Evolutionary conservation across 805 yeast genomes (phyloP).

Genomic region (Cyberlindnera americana): DNA sequence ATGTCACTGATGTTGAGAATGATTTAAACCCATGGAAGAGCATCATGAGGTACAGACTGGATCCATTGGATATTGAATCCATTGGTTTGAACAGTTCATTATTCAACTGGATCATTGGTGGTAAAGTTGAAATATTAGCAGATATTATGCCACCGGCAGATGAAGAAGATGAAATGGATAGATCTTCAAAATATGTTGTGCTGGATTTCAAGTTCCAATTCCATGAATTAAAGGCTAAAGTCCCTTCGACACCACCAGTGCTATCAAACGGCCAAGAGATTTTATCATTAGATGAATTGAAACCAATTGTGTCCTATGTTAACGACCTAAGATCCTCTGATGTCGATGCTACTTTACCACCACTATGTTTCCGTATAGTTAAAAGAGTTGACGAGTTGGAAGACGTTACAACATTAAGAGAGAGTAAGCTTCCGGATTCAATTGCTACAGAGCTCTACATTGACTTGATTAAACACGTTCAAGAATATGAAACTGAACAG

Average conservation of each 20-base stretch:
- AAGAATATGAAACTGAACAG: constrained; percentile 46
- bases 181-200: constrained; percentile 49
- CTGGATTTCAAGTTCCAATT: constrained; percentile 65
- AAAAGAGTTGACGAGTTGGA: constrained; percentile 43
- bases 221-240: constrained; percentile 54
- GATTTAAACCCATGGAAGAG: constrained; percentile 45
- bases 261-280: constrained; percentile 54
- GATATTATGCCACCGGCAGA: constrained; percentile 69
- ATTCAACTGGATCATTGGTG: constrained; percentile 70
- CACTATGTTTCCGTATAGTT: constrained; percentile 40
- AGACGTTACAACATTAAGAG: constrained; percentile 34
- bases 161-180: constrained; percentile 26
- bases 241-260: constrained; percentile 47
- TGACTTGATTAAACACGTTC: constrained; percentile 50
- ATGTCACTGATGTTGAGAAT: constrained; percentile 35
- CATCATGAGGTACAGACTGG: constrained; percentile 43
- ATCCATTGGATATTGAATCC: constrained; percentile 36
- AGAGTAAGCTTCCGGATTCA: constrained; percentile 47
- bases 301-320: constrained; percentile 58
- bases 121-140: constrained; percentile 65
- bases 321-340: constrained; percentile 40
- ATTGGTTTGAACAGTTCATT: constrained; percentile 29
- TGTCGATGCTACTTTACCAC: constrained; percentile 27
- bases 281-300: constrained; percentile 53
- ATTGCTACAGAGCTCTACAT: constrained; percentile 55